phyloP scores from a whole-genome alignment of 2,329 filamentous ascomycete genomes.

The Madurella fahalii region DNA sequence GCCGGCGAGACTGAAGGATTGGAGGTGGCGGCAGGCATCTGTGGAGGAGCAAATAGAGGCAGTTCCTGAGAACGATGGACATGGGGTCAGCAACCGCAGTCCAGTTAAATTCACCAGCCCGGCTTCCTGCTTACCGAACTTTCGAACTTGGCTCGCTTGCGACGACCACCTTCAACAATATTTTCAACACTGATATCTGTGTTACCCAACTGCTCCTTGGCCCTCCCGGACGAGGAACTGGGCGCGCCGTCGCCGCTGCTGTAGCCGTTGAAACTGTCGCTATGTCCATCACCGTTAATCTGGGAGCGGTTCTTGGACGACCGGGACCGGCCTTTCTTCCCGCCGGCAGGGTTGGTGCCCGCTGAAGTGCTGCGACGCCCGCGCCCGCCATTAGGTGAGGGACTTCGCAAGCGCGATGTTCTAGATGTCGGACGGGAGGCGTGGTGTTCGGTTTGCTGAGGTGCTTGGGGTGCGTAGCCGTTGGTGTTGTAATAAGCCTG shows the following conservation, averaged over 20 bases:
- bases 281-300: conserved; percentile 55
- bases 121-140: conserved; percentile 76
- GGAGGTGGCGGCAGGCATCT: conserved; percentile 92
- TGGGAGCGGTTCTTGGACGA: conserved; percentile 60
- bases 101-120: not conserved
- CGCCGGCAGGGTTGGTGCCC: conserved; percentile 43
- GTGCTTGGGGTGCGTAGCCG: conserved; percentile 42
- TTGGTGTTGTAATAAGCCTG: conserved; percentile 56
- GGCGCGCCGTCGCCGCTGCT: conserved; percentile 83
- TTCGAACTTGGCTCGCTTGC: conserved; percentile 92
- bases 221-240: conserved; percentile 70
- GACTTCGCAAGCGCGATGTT: conserved; percentile 70
- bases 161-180: conserved; percentile 92
- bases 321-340: conserved; percentile 66
- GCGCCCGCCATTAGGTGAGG: conserved; percentile 64
- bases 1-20: conserved; percentile 94
- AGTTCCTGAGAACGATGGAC: conserved; percentile 63
- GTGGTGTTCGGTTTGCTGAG: conserved; percentile 54
- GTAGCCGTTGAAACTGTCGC: conserved; percentile 68
- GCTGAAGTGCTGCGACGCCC: conserved; percentile 76
- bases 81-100: conserved; percentile 24
- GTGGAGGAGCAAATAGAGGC: conserved; percentile 88
- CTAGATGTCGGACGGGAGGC: conserved; percentile 66
- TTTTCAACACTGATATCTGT: conserved; percentile 98
- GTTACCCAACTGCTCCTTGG: conserved; percentile 82